Conservation (phyloP, 352 stramenopile genomes). For the Sclerospora graminicola region DNA sequence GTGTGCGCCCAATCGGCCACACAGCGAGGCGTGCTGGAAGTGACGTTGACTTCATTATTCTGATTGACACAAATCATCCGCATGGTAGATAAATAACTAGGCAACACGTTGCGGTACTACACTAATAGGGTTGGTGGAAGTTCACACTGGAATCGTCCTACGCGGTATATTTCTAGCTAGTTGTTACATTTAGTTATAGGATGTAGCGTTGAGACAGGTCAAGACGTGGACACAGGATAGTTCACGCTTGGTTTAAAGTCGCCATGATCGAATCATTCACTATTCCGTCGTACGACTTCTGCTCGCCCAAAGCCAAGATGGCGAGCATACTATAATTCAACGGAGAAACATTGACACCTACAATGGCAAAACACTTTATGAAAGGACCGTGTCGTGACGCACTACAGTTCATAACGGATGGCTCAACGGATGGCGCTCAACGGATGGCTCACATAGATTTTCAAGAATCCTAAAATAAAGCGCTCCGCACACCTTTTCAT, state of each 20-base stretch:
- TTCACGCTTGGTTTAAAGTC: constrained; percentile 80
- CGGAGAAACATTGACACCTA: constrained; percentile 1
- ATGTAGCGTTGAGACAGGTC: constrained; percentile 85
- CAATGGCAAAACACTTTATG: too few relatives aligned
- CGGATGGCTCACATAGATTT: too few relatives aligned
- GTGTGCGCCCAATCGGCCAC: constrained; percentile 66
- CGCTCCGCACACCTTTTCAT: too few relatives aligned
- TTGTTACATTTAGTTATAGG: background rate
- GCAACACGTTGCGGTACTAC: too few relatives aligned
- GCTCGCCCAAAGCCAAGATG: constrained; percentile 69
- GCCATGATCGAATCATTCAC: constrained; percentile 53
- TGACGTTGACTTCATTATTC: constrained; percentile 24
- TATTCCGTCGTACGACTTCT: constrained; percentile 79
- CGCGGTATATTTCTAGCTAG: too few relatives aligned
- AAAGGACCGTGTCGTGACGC: too few relatives aligned
- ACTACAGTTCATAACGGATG: too few relatives aligned
- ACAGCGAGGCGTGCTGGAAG: constrained; percentile 35
- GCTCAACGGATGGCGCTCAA: too few relatives aligned
- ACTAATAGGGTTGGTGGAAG: too few relatives aligned
- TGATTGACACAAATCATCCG: constrained; percentile 63
- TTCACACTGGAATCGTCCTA: too few relatives aligned
- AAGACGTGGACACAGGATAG: constrained; percentile 54
- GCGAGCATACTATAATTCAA: constrained; percentile 62
- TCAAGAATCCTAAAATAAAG: too few relatives aligned
- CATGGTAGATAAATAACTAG: constrained; percentile 21